Percentiles rank a stretch among this genome's conserved stretches.
phyloP scores from a whole-genome alignment of 1,139 yeast genomes.

The Candida sanyaensis region DNA sequence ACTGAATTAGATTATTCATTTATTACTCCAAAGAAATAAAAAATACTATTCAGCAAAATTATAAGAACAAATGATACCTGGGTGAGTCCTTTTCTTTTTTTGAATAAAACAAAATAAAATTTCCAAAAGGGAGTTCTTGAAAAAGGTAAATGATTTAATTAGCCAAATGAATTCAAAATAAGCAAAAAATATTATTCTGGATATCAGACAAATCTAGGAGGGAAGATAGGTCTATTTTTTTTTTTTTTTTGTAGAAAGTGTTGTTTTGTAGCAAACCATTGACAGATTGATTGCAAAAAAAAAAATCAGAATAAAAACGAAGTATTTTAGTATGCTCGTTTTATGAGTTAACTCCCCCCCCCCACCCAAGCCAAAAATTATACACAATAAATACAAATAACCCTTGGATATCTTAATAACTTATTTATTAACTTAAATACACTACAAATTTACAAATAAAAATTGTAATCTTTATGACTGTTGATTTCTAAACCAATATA shows the following conservation, averaged over 20 bases:
- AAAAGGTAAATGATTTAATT: not conserved
- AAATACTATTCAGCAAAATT: no score
- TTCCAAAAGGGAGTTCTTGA: no score
- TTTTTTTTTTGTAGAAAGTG: slow-evolving; percentile 1
- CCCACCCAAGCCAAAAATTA: no score
- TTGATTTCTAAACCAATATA: no score
- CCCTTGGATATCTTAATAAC: no score
- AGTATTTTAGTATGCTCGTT: slow-evolving; percentile 1
- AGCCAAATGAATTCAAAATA: not conserved
- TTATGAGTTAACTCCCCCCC: no score
- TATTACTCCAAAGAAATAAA: not conserved
- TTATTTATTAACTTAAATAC: no score
- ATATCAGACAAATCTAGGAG: not conserved
- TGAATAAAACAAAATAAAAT: no score
- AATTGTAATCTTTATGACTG: not conserved
- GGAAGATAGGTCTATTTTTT: not conserved
- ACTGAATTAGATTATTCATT: slow-evolving; percentile 30
- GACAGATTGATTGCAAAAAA: slow-evolving; percentile 6
- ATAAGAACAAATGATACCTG: no score
- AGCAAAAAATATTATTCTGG: not conserved
- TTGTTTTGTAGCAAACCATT: not conserved
- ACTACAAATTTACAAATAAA: not conserved
- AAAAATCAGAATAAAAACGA: not conserved
- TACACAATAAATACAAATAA: no score
- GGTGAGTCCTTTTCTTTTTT: no score